Evolutionary conservation across 2,329 filamentous ascomycete genomes (phyloP), one percentile per base, ranked within the genome.

Genomic region (Xylariaceae sp.): DNA sequence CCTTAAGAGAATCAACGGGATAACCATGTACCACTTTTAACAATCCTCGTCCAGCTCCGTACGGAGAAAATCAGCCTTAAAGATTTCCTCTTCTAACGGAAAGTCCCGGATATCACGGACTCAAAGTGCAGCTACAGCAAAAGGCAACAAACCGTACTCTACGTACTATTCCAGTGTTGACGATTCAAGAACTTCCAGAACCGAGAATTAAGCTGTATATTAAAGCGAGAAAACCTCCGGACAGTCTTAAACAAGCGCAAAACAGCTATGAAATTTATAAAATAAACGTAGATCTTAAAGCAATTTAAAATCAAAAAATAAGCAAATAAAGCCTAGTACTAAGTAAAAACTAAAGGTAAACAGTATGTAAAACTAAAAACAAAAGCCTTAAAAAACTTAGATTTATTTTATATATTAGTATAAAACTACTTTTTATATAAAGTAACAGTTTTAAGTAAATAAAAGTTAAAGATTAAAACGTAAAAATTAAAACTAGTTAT

Each of bases 1-100:
- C 45, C 45, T 48, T n/a, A 48, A 48, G 29, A 28, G 37, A 37
- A 48, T 48, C 21, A 48, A 48, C 23, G n/a, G 33, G 21, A 48
- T 48, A 37, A 48, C 33, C 4, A 48, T 48, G 45, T 48, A 48
- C 45, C 11, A 26, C 28, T 37, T 14, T 37, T 48, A 23, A 48
- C 45, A 50, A 50, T 50, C n/a, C n/a, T 48, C 6, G 45, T 48
- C 21, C 17, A 40, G 40, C 36, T 50, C 16, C n/a, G 16, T 14
- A 49, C n/a, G 34, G n/a, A 49, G 14, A 49, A 49, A 7, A 49
- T 49, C 33, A 19, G 24, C 23, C 23, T 39, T 24, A 39, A 26
- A 12, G 46, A 49, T 39, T 49, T 49, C 33, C 17, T 49, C 17
- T 49, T 49, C 11, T 28, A 49, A 49, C 33, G 33, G 12, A 49